phyloP scores from a whole-genome alignment of 176 grass and related monocot species.

The Oryza meridionalis region DNA sequence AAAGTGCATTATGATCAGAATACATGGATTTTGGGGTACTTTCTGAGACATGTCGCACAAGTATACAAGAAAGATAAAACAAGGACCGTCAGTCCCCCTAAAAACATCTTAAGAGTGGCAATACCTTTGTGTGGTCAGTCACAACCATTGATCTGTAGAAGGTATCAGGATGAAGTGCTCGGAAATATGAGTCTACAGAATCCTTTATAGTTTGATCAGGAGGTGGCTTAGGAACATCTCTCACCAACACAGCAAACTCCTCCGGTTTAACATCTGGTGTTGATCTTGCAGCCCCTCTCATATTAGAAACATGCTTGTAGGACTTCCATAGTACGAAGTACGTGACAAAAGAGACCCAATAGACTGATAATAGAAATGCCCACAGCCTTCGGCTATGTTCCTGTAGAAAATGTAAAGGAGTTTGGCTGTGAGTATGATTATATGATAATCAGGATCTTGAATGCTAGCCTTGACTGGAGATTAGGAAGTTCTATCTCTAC shows the following conservation, averaged over 20 bases:
- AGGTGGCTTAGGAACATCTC: conserved; percentile 59
- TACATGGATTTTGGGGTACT: not conserved
- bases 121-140: conserved; percentile 71
- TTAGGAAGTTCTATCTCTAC: not conserved
- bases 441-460: not conserved
- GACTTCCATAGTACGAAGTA: conserved; percentile 88
- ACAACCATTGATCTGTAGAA: conserved; percentile 88
- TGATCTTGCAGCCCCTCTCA: conserved; percentile 74
- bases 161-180: conserved; percentile 73
- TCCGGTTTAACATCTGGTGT: conserved; percentile 67
- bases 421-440: not conserved
- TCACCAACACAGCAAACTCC: conserved; percentile 75
- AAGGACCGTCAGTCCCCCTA: not conserved
- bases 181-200: conserved; percentile 80
- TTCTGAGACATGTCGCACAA: conserved; percentile 14
- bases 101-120: not conserved
- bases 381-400: conserved; percentile 45
- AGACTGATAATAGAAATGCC: conserved; percentile 74
- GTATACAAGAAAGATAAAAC: not conserved
- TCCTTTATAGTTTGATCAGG: conserved; percentile 76
- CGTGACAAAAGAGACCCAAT: conserved; percentile 88
- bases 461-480: not conserved
- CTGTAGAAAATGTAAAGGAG: conserved; percentile 53
- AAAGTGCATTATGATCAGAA: conserved; percentile 17
- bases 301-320: conserved; percentile 80